Evolutionary conservation across 2,329 filamentous ascomycete species (phyloP), one percentile per base, ranked within the genome.

Genomic region (Scleromitrula shiraiana): DNA sequence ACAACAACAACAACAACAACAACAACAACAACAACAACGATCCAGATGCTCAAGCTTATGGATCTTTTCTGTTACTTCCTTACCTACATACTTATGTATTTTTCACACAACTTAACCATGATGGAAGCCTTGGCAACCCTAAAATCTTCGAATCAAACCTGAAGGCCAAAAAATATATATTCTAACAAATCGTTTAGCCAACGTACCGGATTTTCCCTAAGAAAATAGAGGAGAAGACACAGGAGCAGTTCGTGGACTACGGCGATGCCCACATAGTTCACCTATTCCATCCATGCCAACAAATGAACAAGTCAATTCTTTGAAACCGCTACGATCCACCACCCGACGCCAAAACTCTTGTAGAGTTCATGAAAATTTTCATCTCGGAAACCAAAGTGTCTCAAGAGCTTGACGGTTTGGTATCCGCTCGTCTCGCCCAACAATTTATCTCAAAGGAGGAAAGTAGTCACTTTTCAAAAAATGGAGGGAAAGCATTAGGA

Each of bases 401-500:
- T 9, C 10, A 30, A 30, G 8, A 30, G 10, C 10, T 10, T 3
- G 9, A 30, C n/a, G 29, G 4, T 12, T 5, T 4, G 10, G 29
- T n/a, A n/a, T n/a, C 29, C 4, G 29, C n/a, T 30, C 8, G 10
- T 30, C 29, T 30, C n/a, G n/a, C n/a, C n/a, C n/a, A n/a, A 14
- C 29, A 30, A 30, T 9, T 14, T 30, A 30, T 30, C 10, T 14
- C 4, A 12, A 30, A 30, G n/a, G 29, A 30, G 29, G 10, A 9
- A 14, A 30, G 10, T 30, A 9, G n/a, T 4, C 29, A 30, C 3
- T 30, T 30, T 30, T 30, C 29, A 14, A 45, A 50, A 24, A 53
- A 54, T 33, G 54, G 57, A 8, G 56, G 56, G 2, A 60, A 60
- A 47, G 42, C 42, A n/a, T 46, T 60, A 2, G 56, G 57, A 7